Evolutionary conservation across 257 asterid genomes (phyloP), one percentile per base, ranked within the genome.

Genomic region (Nicotiana sylvestris): DNA sequence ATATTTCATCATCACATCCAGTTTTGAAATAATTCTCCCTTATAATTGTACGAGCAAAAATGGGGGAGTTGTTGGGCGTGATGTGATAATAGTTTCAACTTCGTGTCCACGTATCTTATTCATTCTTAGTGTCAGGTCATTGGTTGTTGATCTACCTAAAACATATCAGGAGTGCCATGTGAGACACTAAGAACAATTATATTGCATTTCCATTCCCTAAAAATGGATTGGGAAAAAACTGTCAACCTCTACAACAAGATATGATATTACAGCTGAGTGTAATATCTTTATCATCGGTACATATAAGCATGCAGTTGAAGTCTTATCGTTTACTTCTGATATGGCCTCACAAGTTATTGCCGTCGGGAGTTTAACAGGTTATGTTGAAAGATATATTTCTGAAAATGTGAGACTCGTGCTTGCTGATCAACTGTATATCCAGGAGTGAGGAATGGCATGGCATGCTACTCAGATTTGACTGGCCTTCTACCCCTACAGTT

Each of bases 361-460:
- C 43, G 68, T 81, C 32, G 99, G 98, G 87, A 89, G 94, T 66
- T 83, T 95, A 77, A 91, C 93, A 76, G 92, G 86, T 87, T 89
- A 88, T 81, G 30, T 85, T 86, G 98, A 97, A 29, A 88, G 97
- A 65, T 91, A 97, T 80, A 87, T 95, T 78, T 97, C 99, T 51
- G 91, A 95, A 91, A 94, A 93, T 87, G 97, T 91, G 66, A 89
- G 94, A 89, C 94, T 95, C 88, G 98, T 93, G 30, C 84, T 91
- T 66, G 97, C 90, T 88, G 99, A 91, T 81, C 97, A 87, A 64
- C 88, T 88, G 10, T 95, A 95, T 88, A 86, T 95, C 74, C 93
- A 10, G 99, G 99, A 84, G 88, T 93, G 86, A 93, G 97, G 91
- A 95, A 95, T 30, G 99, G 97, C 64, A 95, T 33, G 99, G 99